Percentiles rank a stretch among this genome's conserved stretches.
Evolutionary conservation across 768 basidiomycete genomes (phyloP).

Genomic region (Phylloporus sp.): DNA sequence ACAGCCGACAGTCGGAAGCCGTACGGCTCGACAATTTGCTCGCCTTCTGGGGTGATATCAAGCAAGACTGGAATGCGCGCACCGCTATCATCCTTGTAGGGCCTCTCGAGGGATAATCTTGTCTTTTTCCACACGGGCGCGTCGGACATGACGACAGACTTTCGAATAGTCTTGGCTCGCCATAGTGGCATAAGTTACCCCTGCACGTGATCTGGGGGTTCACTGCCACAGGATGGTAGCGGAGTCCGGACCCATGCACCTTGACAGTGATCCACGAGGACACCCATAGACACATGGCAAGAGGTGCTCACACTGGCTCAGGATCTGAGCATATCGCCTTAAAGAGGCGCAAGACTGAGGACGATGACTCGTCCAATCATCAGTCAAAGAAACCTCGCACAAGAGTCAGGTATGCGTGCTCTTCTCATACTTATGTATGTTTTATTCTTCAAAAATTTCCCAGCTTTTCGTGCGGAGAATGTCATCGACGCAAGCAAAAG

Average conservation of each 20-base stretch:
- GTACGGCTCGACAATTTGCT: slow-evolving; percentile 69
- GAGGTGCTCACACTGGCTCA: slow-evolving; percentile 16
- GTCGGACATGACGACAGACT: slow-evolving; percentile 16
- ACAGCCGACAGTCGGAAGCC: slow-evolving; percentile 20
- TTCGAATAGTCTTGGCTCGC: not conserved
- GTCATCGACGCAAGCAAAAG: slow-evolving; percentile 86
- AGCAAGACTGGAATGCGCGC: slow-evolving; percentile 53
- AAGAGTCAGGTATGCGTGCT: slow-evolving; percentile 61
- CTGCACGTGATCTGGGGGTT: slow-evolving; percentile 28
- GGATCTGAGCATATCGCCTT: slow-evolving; percentile 31
- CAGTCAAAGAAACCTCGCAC: slow-evolving; percentile 62
- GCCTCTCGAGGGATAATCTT: slow-evolving; percentile 67
- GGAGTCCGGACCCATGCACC: slow-evolving; percentile 15
- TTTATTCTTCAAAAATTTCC: slow-evolving; percentile 6
- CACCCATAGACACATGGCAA: slow-evolving; percentile 26
- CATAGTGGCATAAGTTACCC: too few species aligned
- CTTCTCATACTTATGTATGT: not conserved
- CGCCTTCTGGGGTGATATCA: slow-evolving; percentile 68
- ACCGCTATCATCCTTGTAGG: slow-evolving; percentile 76
- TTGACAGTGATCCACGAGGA: slow-evolving; percentile 31
- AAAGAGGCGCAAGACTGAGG: slow-evolving; percentile 63
- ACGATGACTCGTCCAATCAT: slow-evolving; percentile 42
- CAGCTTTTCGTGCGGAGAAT: slow-evolving; percentile 84
- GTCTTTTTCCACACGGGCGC: slow-evolving; percentile 53
- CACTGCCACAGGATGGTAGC: not conserved